Conservation (phyloP, 306 rosid species). For the Quercus robur region DNA sequence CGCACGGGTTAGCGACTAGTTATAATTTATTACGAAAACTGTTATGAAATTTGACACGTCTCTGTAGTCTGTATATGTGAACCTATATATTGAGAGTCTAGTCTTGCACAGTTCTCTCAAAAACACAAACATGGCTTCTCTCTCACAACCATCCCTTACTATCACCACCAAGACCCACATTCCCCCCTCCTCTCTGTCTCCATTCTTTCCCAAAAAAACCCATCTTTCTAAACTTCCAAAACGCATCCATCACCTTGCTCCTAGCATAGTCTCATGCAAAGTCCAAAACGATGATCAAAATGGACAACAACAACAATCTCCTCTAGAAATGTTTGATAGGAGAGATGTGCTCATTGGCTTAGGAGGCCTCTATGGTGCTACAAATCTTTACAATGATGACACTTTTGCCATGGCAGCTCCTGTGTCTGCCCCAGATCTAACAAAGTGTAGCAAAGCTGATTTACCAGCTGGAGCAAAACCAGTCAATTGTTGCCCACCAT, state of each 20-base stretch:
- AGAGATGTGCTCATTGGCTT: constrained; percentile 65
- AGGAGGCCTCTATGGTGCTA: constrained; percentile 57
- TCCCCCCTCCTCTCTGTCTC: constrained; percentile 2
- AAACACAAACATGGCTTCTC: constrained; percentile 29
- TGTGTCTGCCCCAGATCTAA: constrained; percentile 41
- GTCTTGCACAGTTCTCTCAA: no score
- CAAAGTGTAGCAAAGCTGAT: constrained; percentile 50
- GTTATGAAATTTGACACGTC: no score
- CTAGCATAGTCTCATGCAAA: constrained; percentile 23
- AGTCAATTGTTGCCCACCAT: constrained; percentile 68
- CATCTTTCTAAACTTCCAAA: constrained; percentile 8
- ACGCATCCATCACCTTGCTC: constrained; percentile 3
- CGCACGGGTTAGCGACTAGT: no score
- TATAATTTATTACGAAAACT: no score
- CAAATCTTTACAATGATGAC: constrained; percentile 22
- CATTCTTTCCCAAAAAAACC: constrained; percentile 12
- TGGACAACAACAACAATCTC: not conserved
- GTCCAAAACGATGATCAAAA: constrained; percentile 24
- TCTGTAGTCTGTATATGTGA: no score
- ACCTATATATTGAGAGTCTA: no score
- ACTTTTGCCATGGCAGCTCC: constrained; percentile 60
- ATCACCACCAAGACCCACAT: not conserved
- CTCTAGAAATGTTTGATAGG: constrained; percentile 29
- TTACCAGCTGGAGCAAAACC: constrained; percentile 28
- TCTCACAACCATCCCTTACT: not conserved